Base-by-base conservation (phyloP, 2,329 filamentous ascomycete genomes). In the Penicillium polonicum region DNA sequence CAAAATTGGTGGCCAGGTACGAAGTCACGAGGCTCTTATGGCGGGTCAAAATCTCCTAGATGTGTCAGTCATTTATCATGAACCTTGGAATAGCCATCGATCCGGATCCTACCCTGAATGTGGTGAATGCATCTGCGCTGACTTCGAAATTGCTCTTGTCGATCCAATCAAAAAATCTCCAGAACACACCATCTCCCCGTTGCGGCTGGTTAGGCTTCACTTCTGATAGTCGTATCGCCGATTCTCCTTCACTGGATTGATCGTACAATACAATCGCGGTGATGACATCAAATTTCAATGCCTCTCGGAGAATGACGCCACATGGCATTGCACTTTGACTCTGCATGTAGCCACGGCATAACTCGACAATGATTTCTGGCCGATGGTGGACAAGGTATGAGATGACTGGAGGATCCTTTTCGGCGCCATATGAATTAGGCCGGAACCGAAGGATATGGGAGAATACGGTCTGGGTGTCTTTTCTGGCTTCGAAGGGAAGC, bases 131-230 rank as follows among this genome's bases (percentile, higher is more conserved):
- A 80, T 99, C 94, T 33, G 94, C 93, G 68, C 92, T 92, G 64
- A 97, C 91, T 79, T 99, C 94, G 70, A 99, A 99, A 31, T 90
- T 92, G 66, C 92, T 91, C 76, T 91, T 91, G 78, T 97, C 92
- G 68, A 99, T 96, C 91, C 93, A 99, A 60, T 89, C 86, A 71
- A 99, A 97, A 77, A 97, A 97, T 46, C 85, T 88, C 94, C 94
- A 99, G 74, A 99, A 97, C 2, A 97, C 86, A 3, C 93, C 93
- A 44, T 86, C 83, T 13, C 92, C 92, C 46, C 84, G 88, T 67
- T 94, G 89, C 35, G 84, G 86, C 41, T 86, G 78, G 59, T 91
- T 88, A 46, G 88, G 85, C 68, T 94, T 89, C 61, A 97, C 90
- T 23, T 85, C 87, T 51, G 83, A 86, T 39, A 96, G 81, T 42